Percentiles rank a stretch among this genome's conserved stretches.
phyloP scores from a whole-genome alignment of 352 stramenopile genomes.

The Pythium coloratum region DNA sequence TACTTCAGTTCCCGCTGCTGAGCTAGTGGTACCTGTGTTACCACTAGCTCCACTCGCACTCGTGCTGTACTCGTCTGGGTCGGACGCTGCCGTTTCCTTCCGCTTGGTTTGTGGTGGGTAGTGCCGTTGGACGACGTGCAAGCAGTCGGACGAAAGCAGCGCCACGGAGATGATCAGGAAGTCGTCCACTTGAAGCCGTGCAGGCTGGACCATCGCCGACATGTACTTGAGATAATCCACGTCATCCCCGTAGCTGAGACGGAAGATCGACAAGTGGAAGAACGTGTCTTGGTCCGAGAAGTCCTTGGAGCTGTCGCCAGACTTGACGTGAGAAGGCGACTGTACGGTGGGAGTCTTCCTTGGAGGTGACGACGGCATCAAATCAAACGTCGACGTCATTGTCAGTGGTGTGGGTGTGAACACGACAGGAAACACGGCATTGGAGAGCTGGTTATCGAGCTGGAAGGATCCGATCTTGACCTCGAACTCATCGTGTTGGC shows the following conservation, averaged over 20 bases:
- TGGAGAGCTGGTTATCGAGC: conserved; percentile 79
- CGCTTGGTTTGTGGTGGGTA: conserved; percentile 24
- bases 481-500: conserved; percentile 82
- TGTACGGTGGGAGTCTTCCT: conserved; percentile 22
- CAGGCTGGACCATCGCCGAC: conserved; percentile 78
- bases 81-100: not conserved
- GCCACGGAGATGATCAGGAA: conserved; percentile 55
- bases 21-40: not conserved
- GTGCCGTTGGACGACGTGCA: conserved; percentile 43
- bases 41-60: not conserved
- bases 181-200: conserved; percentile 59
- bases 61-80: not conserved
- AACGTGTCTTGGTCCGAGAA: conserved; percentile 39
- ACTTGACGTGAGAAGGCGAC: conserved; percentile 10
- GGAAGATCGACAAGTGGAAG: conserved; percentile 76
- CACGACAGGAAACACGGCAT: conserved; percentile 78
- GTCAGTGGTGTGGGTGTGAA: conserved; percentile 72
- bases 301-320: conserved; percentile 12
- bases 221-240: conserved; percentile 90
- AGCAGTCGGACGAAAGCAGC: conserved; percentile 41
- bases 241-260: conserved; percentile 76
- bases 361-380: conserved; percentile 25
- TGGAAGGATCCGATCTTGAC: conserved; percentile 82
- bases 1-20: not conserved
- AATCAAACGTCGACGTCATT: conserved; percentile 10